Evolutionary conservation across 2,329 filamentous ascomycete genomes (phyloP), one percentile per base, ranked within the genome.

Genomic region (Arthrinium puccinioides): DNA sequence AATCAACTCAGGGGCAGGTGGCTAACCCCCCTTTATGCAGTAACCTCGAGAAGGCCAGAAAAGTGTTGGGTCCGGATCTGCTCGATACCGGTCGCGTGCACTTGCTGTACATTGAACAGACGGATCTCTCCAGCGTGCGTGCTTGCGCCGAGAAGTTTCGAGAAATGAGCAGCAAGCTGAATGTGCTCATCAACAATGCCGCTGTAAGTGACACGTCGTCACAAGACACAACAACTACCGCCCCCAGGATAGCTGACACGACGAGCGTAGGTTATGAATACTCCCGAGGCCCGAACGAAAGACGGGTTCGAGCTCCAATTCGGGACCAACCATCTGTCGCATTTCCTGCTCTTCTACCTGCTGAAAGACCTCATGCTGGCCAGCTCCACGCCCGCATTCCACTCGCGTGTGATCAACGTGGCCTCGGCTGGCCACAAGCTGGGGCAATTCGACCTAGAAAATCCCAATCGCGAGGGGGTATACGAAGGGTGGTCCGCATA

Each of bases 401-500:
- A 42, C 21, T 40, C 45, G 31, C 44, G 44, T 31, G 32, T 47
- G 15, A 21, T 47, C 38, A 37, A 33, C 11, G 38, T 47, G n/a
- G 39, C 40, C 14, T 47, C 44, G 6, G 20, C 26, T 21, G 44
- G 34, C 8, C 38, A 41, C 24, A 28, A 23, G 25, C 38, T 31
- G 32, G 26, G 16, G 21, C 6, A 13, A 18, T 38, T 35, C 35
- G 32, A 42, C 21, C 38, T 46, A 16, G 42, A 43, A 19, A 34
- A 39, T 29, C 32, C 49, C 25, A 50, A 45, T 32, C 43, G 41
- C 16, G 43, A 44, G 19, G 44, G 40, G 39, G 44, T 44, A 0
- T 40, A 41, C 3, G 57, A 54, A 21, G 61, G 61, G 8, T 61
- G 57, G 51, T 47, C 50, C 4, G 60, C 63, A 6, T 70, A 70